phyloP scores from a whole-genome alignment of 2,329 filamentous ascomycete genomes.

The Microthyrium microscopicum region DNA sequence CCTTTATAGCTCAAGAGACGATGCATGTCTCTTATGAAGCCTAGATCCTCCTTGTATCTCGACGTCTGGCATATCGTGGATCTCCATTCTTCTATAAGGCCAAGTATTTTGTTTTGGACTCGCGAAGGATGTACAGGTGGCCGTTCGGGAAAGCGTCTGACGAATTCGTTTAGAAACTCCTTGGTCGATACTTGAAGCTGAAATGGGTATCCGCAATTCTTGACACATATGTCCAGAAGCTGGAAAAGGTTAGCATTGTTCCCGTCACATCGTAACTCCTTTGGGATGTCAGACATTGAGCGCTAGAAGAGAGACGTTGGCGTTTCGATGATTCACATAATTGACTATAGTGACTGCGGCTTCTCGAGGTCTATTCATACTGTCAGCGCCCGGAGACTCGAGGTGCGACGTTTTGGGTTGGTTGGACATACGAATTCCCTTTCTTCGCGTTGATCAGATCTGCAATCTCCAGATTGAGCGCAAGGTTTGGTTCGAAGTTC shows the following conservation, averaged over 20 bases:
- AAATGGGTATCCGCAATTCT: slow-evolving; percentile 98
- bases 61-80: slow-evolving; percentile 97
- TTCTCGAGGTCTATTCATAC: slow-evolving; percentile 55
- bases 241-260: slow-evolving; percentile 16
- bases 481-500: slow-evolving; percentile 96
- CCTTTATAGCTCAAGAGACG: slow-evolving; percentile 89
- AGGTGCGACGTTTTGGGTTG: too few species aligned
- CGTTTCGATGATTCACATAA: slow-evolving; percentile 92
- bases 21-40: slow-evolving; percentile 96
- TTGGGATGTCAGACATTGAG: slow-evolving; percentile 39
- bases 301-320: slow-evolving; percentile 82
- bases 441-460: slow-evolving; percentile 97
- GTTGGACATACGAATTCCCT: slow-evolving; percentile 51
- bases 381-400: slow-evolving; percentile 11
- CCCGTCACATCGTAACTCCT: neutral
- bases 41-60: slow-evolving; percentile 90
- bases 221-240: slow-evolving; percentile 95
- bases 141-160: slow-evolving; percentile 85
- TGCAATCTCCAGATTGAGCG: slow-evolving; percentile 86
- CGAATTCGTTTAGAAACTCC: slow-evolving; percentile 96
- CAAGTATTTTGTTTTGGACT: slow-evolving; percentile 83
- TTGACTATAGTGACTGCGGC: slow-evolving; percentile 84
- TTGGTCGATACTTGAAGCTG: slow-evolving; percentile 98
- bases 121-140: slow-evolving; percentile 73
- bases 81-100: slow-evolving; percentile 96